Evolutionary conservation across 2,329 filamentous ascomycete genomes (phyloP), one percentile per base, ranked within the genome.

Genomic region (Diplodia sapinea): DNA sequence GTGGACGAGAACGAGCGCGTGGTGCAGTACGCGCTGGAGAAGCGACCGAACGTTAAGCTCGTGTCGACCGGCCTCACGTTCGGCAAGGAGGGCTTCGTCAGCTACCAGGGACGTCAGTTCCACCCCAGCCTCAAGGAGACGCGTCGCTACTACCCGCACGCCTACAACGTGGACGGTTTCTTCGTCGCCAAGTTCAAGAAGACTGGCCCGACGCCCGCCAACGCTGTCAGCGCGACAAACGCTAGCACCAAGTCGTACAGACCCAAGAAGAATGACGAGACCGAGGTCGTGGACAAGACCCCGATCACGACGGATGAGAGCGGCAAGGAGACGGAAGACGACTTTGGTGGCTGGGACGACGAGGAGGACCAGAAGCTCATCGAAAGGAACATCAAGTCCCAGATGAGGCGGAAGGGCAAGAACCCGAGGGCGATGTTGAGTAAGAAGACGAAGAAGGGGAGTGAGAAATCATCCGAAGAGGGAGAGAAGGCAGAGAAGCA

Each of bases 111-210:
- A 81, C 98, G 98, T 85, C 88, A 87, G 69, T 99, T 99, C 81
- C 91, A 96, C 77, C 86, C 91, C 6, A 91, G 88, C 72, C 88
- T 99, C 83, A 91, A 90, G 75, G 84, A 94, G 77, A 94, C 93
- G 17, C 85, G 92, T 71, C 85, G 94, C 67, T 97, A 93, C 83
- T 97, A 96, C 81, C 93, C 93, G 0, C 93, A 97, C 78, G 87
- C 91, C 23, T 93, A 95, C 83, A 97, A 97, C 81, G 93, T 99
- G 40, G 95, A 98, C 78, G 95, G 95, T 71, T 99, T 99, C 88
- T 99, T 93, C 78, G 95, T 99, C 70, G 92, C 93, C 75, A 99
- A 99, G 81, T 91, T 99, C 82, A 94, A 96, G 81, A 99, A 99
- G 86, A 88, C 88, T 17, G 94, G 88, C 0, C 91, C 92, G 3